Conservation (phyloP, 2,329 filamentous ascomycete species). For the Trichophyton simii region DNA sequence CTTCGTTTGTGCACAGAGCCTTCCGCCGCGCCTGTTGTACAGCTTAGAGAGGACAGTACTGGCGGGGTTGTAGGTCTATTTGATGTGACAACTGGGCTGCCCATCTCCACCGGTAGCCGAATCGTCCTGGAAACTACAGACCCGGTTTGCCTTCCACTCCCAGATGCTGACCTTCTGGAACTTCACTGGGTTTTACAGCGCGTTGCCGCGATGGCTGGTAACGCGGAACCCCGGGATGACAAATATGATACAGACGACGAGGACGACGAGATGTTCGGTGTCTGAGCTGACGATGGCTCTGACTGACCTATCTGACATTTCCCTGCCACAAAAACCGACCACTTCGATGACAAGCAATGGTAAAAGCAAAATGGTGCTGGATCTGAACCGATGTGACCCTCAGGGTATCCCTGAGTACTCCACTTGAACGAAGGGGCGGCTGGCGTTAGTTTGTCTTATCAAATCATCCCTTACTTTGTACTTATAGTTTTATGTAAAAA, state of each 20-base stretch:
- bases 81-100: neutral
- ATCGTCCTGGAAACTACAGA: slow-evolving; percentile 2
- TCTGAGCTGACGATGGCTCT: too few species aligned
- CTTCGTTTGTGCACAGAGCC: neutral
- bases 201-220: slow-evolving; percentile 5
- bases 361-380: too few species aligned
- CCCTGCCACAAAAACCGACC: too few species aligned
- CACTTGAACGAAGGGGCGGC: neutral
- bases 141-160: slow-evolving; percentile 6
- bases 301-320: too few species aligned
- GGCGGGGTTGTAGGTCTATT: neutral
- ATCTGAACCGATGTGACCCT: neutral
- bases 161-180: slow-evolving; percentile 5
- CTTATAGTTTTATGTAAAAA: too few species aligned
- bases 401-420: neutral
- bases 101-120: neutral
- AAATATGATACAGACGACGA: slow-evolving; percentile 6
- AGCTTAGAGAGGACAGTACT: neutral
- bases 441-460: neutral
- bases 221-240: slow-evolving; percentile 1
- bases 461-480: neutral
- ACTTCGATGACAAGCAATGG: too few species aligned
- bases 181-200: slow-evolving; percentile 8
- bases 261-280: neutral
- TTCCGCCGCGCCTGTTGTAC: neutral